Evolutionary conservation across 2,329 filamentous ascomycete species (phyloP).

Genomic region (Colletotrichum zoysiae): DNA sequence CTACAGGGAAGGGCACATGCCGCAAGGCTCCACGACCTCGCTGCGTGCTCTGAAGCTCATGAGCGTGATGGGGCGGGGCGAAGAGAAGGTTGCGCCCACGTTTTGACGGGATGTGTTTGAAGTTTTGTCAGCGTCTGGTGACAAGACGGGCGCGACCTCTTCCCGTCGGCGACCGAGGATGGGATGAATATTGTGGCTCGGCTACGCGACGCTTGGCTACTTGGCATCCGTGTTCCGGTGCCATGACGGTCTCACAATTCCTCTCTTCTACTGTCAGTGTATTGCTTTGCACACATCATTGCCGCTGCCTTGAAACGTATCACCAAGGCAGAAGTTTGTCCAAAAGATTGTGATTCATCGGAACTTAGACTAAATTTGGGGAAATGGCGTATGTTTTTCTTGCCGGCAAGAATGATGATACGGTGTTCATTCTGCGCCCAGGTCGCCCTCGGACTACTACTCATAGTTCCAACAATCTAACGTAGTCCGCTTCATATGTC

Average conservation of each 20-base stretch:
- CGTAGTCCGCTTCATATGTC: background rate
- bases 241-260: background rate
- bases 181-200: slow-evolving; percentile 15
- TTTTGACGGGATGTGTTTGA: slow-evolving; percentile 23
- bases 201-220: background rate
- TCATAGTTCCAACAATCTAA: background rate
- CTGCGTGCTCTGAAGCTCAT: slow-evolving; percentile 44
- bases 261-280: slow-evolving; percentile 7
- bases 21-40: slow-evolving; percentile 39
- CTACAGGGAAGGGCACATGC: slow-evolving; percentile 10
- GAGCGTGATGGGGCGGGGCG: slow-evolving; percentile 37
- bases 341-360: background rate
- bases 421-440: background rate
- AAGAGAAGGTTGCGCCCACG: slow-evolving; percentile 36
- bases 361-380: background rate
- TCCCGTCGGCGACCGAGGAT: slow-evolving; percentile 27
- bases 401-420: background rate
- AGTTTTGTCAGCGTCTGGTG: background rate
- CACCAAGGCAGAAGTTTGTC: background rate
- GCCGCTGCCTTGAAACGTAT: background rate
- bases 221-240: background rate
- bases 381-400: background rate
- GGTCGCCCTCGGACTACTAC: background rate
- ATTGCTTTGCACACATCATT: background rate
- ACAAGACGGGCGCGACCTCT: background rate